Base-by-base conservation (phyloP, 805 yeast species). In the Naumovozyma baii region DNA sequence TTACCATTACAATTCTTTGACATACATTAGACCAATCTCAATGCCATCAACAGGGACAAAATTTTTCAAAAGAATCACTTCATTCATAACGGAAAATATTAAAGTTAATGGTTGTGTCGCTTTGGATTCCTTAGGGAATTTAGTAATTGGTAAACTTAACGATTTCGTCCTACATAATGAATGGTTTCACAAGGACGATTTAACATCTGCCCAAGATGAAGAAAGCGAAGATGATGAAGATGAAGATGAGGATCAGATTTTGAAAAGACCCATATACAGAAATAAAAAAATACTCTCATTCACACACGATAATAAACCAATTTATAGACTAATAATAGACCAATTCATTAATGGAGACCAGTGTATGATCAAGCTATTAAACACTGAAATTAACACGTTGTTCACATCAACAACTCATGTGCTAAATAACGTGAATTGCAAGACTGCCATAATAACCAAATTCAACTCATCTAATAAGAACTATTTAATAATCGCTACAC, bases 401-500 rank as follows among this genome's bases (percentile, higher is more conserved):
- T 22, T 22, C 26, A 10, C 9, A 7, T 22, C 10, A 10, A 22
- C 26, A 7, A 22, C 26, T 22, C 26, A 7, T 10, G n/a, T 33
- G 8, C n/a, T 53, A 3, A 35, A 40, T 7, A 33, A 40, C 3
- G n/a, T 42, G 4, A 34, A 18, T 5, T 45, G 49, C 22, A 9
- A 47, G 13, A 33, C 50, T 14, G 62, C 58, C 1, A 33, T 39
- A 10, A 29, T 49, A n/a, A 43, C 58, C 1, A 41, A 43, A 26
- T 51, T 68, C 54, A 44, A 58, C 36, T 33, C 54, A 30, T 44
- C 45, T 13, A 33, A 44, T 22, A 10, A 22, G 0, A 48, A 49
- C 3, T 65, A 67, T 47, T 42, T 82, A 10, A 56, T 76, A 3
- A 69, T 78, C 1, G 75, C 83, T 0, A 52, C 73, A 0, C 50